Percentiles rank a stretch among this genome's conserved stretches.
Evolutionary conservation across 305 asterid species (phyloP).

Genomic region (Fraxinus baroniana): DNA sequence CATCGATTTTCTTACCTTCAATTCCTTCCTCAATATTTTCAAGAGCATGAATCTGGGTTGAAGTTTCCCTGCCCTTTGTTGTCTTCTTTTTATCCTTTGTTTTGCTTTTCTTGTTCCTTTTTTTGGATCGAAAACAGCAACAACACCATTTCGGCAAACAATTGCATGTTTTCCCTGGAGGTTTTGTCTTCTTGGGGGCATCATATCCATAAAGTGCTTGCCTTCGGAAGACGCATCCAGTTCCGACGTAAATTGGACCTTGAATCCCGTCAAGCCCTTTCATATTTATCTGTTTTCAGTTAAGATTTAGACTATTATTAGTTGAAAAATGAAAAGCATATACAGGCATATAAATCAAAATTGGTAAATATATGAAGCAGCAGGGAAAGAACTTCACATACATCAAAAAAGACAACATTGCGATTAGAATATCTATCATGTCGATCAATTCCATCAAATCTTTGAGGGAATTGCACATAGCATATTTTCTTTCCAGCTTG

Average conservation of each 20-base stretch:
- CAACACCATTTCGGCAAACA: conserved; percentile 88
- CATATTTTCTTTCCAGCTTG: conserved; percentile 92
- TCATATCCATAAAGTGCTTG: conserved; percentile 93
- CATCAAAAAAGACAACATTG: conserved; percentile 92
- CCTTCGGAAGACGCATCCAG: conserved; percentile 94
- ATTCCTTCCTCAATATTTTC: conserved; percentile 95
- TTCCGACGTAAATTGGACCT: conserved; percentile 97
- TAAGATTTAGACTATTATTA: conserved; percentile 22
- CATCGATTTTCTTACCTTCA: conserved; percentile 57
- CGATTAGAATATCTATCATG: conserved; percentile 96
- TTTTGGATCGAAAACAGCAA: conserved; percentile 56
- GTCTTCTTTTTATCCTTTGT: conserved; percentile 67
- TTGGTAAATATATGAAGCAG: background rate
- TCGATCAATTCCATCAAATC: conserved; percentile 94
- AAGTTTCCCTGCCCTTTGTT: conserved; percentile 65
- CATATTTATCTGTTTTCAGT: conserved; percentile 71
- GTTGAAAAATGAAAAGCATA: background rate
- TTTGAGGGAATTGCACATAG: conserved; percentile 95
- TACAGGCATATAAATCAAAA: conserved; percentile 2
- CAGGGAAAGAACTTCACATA: conserved; percentile 34
- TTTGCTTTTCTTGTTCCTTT: conserved; percentile 63
- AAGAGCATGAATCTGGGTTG: conserved; percentile 91
- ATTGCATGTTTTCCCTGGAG: conserved; percentile 91
- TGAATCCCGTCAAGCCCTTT: conserved; percentile 98
- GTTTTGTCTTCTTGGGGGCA: conserved; percentile 82